phyloP scores from a whole-genome alignment of 2,329 filamentous ascomycete genomes.

The Ophiocordyceps robertsii region DNA sequence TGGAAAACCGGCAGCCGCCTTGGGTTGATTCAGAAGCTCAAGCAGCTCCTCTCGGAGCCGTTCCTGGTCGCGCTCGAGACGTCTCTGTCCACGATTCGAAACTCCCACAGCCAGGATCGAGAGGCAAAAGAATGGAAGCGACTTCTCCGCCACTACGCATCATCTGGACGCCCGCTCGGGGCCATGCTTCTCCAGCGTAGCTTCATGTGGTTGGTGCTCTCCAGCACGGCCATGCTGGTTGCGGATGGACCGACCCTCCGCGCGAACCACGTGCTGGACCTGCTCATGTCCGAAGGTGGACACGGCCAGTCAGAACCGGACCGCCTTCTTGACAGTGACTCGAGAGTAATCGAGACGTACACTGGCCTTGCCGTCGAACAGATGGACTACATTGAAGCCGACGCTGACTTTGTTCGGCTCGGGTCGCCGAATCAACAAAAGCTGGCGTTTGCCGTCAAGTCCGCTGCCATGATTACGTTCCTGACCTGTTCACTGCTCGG shows the following conservation, averaged over 20 bases:
- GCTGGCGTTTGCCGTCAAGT: constrained; percentile 76
- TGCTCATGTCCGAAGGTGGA: constrained; percentile 49
- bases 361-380: constrained; percentile 66
- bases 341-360: constrained; percentile 46
- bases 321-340: constrained; percentile 34
- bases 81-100: constrained; percentile 79
- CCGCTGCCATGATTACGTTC: constrained; percentile 67
- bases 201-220: constrained; percentile 73
- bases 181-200: constrained; percentile 84
- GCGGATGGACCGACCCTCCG: constrained; percentile 46
- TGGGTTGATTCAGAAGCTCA: constrained; percentile 56
- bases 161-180: constrained; percentile 66
- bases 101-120: constrained; percentile 52
- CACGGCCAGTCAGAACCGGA: constrained; percentile 21
- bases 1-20: constrained; percentile 68
- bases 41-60: constrained; percentile 63
- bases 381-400: constrained; percentile 76
- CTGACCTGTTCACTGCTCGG: constrained; percentile 76
- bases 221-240: constrained; percentile 62
- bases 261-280: constrained; percentile 55
- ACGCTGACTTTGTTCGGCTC: constrained; percentile 71
- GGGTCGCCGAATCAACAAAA: constrained; percentile 78
- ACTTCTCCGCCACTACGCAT: constrained; percentile 70
- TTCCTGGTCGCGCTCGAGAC: constrained; percentile 82
- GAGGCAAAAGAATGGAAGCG: constrained; percentile 75